Percentiles rank a stretch among this genome's conserved stretches.
Evolutionary conservation across 2,329 filamentous ascomycete species (phyloP).

Genomic region (Colletotrichum sidae): DNA sequence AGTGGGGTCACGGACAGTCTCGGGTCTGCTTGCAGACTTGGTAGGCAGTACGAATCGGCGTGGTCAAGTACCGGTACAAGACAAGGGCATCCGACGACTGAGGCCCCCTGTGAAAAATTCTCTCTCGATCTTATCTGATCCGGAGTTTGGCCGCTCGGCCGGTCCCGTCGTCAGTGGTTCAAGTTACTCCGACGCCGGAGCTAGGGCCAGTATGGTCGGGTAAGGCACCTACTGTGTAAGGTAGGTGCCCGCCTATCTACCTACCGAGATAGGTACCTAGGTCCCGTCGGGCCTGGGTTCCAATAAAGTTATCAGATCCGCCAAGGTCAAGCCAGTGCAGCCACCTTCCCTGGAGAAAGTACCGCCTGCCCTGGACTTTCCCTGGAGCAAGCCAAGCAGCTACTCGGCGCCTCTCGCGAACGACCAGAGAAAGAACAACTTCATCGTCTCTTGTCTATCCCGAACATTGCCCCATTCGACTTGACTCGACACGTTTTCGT

Average conservation of each 20-base stretch:
- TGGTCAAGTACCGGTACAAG: not conserved
- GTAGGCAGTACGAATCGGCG: not conserved
- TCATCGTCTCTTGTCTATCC: constrained; percentile 6
- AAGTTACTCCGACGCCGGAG: constrained; percentile 14
- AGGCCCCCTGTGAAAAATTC: constrained; percentile 7
- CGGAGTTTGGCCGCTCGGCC: not conserved
- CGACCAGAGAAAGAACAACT: no score
- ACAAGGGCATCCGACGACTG: not conserved
- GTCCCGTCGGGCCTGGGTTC: constrained; percentile 1
- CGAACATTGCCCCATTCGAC: not conserved
- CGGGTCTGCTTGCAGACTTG: not conserved
- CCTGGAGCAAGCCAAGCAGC: no score
- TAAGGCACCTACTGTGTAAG: no score
- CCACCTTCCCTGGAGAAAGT: constrained; percentile 23
- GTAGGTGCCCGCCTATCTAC: no score
- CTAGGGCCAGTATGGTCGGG: not conserved
- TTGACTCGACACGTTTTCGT: constrained; percentile 7
- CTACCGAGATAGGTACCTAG: no score
- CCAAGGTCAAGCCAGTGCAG: constrained; percentile 25
- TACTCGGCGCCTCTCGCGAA: no score
- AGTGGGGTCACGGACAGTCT: constrained; percentile 7
- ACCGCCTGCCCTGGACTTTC: no score
- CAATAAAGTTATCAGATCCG: constrained; percentile 53
- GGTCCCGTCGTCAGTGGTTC: not conserved
- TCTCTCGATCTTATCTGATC: constrained; percentile 35